A percentile compares a stretch with the other conserved stretches of the same genome.
phyloP scores from a whole-genome alignment of 331 rosid genomes.

The Ulmus americana region DNA sequence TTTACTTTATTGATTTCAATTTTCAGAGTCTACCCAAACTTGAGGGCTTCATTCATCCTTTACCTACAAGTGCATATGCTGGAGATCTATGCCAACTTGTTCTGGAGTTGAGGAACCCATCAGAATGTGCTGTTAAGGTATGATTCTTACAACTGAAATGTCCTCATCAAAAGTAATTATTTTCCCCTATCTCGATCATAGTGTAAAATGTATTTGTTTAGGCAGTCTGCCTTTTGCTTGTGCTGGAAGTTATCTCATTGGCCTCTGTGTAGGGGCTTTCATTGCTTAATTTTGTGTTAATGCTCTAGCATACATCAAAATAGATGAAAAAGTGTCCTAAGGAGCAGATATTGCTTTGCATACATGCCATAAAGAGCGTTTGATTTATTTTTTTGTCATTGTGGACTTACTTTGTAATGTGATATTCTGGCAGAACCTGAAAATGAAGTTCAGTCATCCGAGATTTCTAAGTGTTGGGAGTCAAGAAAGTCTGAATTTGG shows the following conservation, averaged over 20 bases:
- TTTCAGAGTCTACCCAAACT: conserved; percentile 83
- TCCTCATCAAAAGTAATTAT: background rate
- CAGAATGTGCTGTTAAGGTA: conserved; percentile 77
- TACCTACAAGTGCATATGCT: conserved; percentile 64
- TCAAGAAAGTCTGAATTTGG: conserved; percentile 44
- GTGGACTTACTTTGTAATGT: conserved; percentile 17
- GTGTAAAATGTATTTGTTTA: background rate
- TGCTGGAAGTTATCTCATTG: conserved; percentile 8
- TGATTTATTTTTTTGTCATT: background rate
- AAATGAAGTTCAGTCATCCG: conserved; percentile 86
- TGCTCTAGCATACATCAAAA: conserved; percentile 1
- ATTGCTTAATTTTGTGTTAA: background rate
- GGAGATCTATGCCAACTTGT: conserved; percentile 73
- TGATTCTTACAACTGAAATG: conserved; percentile 14
- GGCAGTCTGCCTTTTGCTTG: background rate
- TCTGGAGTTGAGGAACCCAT: conserved; percentile 75
- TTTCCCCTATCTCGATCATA: background rate
- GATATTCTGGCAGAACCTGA: conserved; percentile 65
- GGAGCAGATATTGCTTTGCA: conserved; percentile 12
- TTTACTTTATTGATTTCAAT: conserved; percentile 7
- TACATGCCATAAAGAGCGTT: conserved; percentile 13
- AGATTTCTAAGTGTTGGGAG: conserved; percentile 70
- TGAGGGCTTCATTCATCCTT: conserved; percentile 57
- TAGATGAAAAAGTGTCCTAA: too few relatives aligned
- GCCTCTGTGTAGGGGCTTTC: background rate